Evolutionary conservation across 352 stramenopile species (phyloP).

Genomic region (Phytophthora lateralis): DNA sequence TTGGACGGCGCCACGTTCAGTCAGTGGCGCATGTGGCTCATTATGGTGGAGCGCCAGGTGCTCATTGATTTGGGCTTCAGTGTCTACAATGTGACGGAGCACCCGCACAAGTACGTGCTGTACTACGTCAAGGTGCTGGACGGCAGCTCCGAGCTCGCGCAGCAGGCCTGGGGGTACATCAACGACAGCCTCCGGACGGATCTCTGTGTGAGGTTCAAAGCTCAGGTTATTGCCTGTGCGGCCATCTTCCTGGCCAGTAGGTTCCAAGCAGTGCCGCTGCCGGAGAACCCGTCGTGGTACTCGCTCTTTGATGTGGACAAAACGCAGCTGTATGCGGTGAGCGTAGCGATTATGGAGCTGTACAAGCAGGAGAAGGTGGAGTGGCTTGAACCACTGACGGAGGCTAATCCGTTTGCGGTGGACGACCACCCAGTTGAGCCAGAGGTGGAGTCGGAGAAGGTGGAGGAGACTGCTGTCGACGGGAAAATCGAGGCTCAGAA

Average conservation of each 20-base stretch:
- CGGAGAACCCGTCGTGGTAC: constrained; percentile 66
- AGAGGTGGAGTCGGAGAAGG: constrained; percentile 12
- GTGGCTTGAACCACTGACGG: constrained; percentile 79
- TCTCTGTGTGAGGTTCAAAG: constrained; percentile 80
- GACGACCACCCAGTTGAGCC: constrained; percentile 48
- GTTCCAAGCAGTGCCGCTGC: constrained; percentile 57
- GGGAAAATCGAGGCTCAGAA: constrained; percentile 7
- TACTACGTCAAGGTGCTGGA: constrained; percentile 93
- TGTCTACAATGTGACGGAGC: constrained; percentile 92
- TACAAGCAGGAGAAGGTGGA: constrained; percentile 62
- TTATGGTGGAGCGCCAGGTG: constrained; percentile 89
- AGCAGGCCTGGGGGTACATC: constrained; percentile 90
- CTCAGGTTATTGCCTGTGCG: constrained; percentile 89
- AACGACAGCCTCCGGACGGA: constrained; percentile 91
- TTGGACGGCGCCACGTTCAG: constrained; percentile 62
- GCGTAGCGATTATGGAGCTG: constrained; percentile 60
- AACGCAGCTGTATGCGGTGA: constrained; percentile 51
- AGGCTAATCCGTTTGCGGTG: constrained; percentile 66
- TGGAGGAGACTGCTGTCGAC: constrained; percentile 2
- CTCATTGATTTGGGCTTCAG: constrained; percentile 94
- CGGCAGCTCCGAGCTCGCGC: constrained; percentile 68
- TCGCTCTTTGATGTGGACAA: constrained; percentile 71
- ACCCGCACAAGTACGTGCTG: constrained; percentile 94
- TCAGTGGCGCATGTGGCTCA: constrained; percentile 83
- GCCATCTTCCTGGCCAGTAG: constrained; percentile 89